Percentiles rank a stretch among this genome's conserved stretches.
Evolutionary conservation across 1,139 yeast species (phyloP).

Genomic region (Hansenula sp.): DNA sequence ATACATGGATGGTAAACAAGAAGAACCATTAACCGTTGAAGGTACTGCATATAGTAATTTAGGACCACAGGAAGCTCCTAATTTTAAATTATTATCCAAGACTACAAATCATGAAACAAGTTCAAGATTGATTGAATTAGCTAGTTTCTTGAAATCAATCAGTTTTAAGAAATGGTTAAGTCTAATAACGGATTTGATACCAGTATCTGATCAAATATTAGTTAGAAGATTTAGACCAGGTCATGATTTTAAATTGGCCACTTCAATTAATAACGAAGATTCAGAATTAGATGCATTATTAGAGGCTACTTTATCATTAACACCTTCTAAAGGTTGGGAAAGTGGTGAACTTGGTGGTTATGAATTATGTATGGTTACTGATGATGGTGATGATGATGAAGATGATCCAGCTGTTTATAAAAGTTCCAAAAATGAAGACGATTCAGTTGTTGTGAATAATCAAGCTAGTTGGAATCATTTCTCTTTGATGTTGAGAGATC

Average conservation of each 20-base stretch:
- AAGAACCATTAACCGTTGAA: constrained; percentile 26
- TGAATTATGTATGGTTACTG: constrained; percentile 78
- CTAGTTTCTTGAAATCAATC: constrained; percentile 52
- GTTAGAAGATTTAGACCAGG: constrained; percentile 93
- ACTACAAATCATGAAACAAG: constrained; percentile 26
- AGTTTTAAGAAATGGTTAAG: constrained; percentile 71
- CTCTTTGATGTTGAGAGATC: constrained; percentile 76
- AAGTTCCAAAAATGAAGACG: constrained; percentile 48
- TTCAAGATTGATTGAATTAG: constrained; percentile 45
- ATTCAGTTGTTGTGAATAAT: constrained; percentile 73
- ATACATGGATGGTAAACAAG: constrained; percentile 69
- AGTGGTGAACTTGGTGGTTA: constrained; percentile 92
- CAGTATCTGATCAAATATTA: constrained; percentile 62
- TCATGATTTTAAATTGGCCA: constrained; percentile 87
- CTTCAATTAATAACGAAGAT: constrained; percentile 46
- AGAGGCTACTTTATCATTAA: constrained; percentile 67
- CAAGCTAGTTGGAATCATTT: constrained; percentile 85
- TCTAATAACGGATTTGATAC: constrained; percentile 57
- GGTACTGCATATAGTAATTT: constrained; percentile 30
- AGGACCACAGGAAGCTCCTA: constrained; percentile 50
- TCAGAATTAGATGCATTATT: constrained; percentile 29
- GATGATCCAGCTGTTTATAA: constrained; percentile 46
- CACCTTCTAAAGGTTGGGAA: constrained; percentile 82
- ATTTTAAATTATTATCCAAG: constrained; percentile 36
- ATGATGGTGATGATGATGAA: constrained; percentile 40